Evolutionary conservation across 139 green algal genomes (phyloP).

Genomic region (Spirogloea muscicola): DNA sequence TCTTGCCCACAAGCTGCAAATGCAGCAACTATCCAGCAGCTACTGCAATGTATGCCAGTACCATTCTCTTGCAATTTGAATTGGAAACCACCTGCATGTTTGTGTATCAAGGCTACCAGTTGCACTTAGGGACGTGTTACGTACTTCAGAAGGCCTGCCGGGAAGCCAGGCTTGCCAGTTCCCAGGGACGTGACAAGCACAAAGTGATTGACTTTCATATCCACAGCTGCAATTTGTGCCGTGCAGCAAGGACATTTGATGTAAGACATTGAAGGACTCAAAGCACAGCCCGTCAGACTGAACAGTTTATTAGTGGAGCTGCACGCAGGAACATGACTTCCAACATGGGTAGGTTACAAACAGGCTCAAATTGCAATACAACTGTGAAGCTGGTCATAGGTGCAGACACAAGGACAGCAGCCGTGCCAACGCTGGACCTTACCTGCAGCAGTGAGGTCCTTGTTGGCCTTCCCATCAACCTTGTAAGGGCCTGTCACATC

Average conservation of each 20-base stretch:
- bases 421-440: background rate
- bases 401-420: background rate
- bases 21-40: too few species aligned
- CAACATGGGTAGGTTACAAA: background rate
- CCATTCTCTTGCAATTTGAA: too few species aligned
- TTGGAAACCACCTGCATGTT: too few species aligned
- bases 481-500: slow-evolving; percentile 33
- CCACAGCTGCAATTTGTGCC: slow-evolving; percentile 23
- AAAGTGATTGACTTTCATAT: slow-evolving; percentile 40
- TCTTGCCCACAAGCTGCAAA: too few species aligned
- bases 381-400: background rate
- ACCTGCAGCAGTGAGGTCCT: slow-evolving; percentile 40
- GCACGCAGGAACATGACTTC: background rate
- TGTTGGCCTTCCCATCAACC: slow-evolving; percentile 23
- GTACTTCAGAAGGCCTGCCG: slow-evolving; percentile 57
- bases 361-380: background rate
- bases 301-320: background rate
- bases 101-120: too few species aligned
- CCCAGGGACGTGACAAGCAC: slow-evolving; percentile 62
- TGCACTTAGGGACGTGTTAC: too few species aligned
- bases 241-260: slow-evolving; percentile 16
- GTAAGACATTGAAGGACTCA: slow-evolving; percentile 9
- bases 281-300: slow-evolving; percentile 1
- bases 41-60: too few species aligned
- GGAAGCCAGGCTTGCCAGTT: slow-evolving; percentile 78